phyloP scores from a whole-genome alignment of 2,329 filamentous ascomycete genomes.

The Cladosporium cucumerinum region DNA sequence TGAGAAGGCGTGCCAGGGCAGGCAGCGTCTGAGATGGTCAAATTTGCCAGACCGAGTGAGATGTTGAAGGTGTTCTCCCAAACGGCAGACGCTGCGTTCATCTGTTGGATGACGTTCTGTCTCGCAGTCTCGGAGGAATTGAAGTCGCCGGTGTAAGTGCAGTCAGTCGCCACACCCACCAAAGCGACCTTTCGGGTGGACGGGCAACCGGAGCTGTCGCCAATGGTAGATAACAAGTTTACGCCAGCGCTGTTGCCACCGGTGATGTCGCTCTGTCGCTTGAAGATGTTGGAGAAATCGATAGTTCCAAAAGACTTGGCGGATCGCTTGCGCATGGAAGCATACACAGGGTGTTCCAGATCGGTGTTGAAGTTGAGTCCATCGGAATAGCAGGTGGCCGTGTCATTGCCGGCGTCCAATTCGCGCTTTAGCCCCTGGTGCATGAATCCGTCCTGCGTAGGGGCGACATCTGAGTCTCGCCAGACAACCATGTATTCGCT shows the following conservation, averaged over 20 bases:
- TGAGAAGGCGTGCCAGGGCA: constrained; percentile 69
- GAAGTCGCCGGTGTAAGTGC: constrained; percentile 76
- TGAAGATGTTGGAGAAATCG: constrained; percentile 64
- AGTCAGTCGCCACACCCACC: constrained; percentile 89
- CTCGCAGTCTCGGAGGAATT: constrained; percentile 62
- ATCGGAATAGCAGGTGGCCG: constrained; percentile 64
- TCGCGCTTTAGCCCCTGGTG: constrained; percentile 59
- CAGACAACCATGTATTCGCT: constrained; percentile 86
- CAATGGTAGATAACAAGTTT: constrained; percentile 75
- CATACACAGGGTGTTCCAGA: constrained; percentile 64
- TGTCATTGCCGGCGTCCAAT: constrained; percentile 17
- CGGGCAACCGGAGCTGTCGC: constrained; percentile 79
- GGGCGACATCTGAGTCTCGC: constrained; percentile 78
- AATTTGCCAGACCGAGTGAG: constrained; percentile 80
- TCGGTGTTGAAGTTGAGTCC: constrained; percentile 74
- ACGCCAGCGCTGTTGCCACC: constrained; percentile 74
- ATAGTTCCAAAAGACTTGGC: constrained; percentile 57
- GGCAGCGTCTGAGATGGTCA: constrained; percentile 70
- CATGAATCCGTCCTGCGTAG: constrained; percentile 35
- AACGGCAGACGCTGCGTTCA: constrained; percentile 81
- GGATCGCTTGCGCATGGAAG: constrained; percentile 51
- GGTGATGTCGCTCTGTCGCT: constrained; percentile 63
- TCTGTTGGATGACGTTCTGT: constrained; percentile 72
- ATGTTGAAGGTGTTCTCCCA: constrained; percentile 95
- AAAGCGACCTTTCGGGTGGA: constrained; percentile 86